Evolutionary conservation across 371 early-diverging fungal species (phyloP).

Genomic region (Mortierella polycephala): DNA sequence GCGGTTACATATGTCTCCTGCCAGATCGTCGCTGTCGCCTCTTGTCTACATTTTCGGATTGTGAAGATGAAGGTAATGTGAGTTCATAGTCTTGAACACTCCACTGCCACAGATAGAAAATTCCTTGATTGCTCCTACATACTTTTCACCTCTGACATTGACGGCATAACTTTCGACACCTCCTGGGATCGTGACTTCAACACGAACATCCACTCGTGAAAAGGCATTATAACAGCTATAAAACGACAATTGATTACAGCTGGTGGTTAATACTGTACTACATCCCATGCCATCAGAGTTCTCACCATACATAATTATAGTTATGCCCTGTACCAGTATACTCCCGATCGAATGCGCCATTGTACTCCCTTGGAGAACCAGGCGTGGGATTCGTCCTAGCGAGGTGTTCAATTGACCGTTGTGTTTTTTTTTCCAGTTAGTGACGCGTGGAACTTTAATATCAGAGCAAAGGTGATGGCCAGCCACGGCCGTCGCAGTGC

Average conservation of each 20-base stretch:
- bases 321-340: constrained; percentile 66
- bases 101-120: too few species aligned
- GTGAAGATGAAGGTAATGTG: not conserved
- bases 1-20: constrained; percentile 90
- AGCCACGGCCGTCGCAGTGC: not conserved
- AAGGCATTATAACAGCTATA: constrained; percentile 95
- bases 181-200: constrained; percentile 97
- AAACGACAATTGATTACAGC: too few species aligned
- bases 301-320: too few species aligned
- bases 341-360: constrained; percentile 78
- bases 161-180: constrained; percentile 95
- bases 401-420: not conserved
- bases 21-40: constrained; percentile 89
- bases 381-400: constrained; percentile 73
- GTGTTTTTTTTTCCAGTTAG: not conserved
- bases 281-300: not conserved
- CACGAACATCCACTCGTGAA: constrained; percentile 94
- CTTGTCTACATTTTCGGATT: constrained; percentile 37
- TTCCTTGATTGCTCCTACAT: not conserved
- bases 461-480: not conserved
- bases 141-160: constrained; percentile 81
- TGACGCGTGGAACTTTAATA: not conserved
- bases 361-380: constrained; percentile 76
- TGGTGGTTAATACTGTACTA: not conserved
- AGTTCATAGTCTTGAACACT: too few species aligned